These are phyloP conservation scores for Phytophthora pini DNA, from an alignment of 352 stramenopile species.

Conservation along the genomic window DNA sequence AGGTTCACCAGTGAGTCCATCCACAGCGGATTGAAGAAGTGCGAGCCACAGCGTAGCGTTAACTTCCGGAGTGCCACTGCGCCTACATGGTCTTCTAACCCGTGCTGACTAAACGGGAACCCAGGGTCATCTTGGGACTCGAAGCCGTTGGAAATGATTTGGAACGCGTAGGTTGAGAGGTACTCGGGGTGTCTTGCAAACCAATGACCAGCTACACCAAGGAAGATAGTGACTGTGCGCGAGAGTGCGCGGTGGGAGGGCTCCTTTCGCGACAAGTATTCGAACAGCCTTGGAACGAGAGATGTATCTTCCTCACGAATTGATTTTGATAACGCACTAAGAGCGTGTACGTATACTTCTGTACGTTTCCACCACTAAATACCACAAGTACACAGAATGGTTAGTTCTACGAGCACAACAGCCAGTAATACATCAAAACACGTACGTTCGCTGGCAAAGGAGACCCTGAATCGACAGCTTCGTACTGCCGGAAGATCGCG, in stretches of 20 bases:
- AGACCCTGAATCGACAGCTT: constrained; percentile 49
- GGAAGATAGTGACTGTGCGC: constrained; percentile 73
- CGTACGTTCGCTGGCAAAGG: constrained; percentile 47
- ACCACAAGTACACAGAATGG: constrained; percentile 2
- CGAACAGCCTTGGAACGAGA: constrained; percentile 75
- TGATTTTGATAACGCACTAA: constrained; percentile 85
- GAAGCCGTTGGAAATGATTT: constrained; percentile 78
- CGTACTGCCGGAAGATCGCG: constrained; percentile 78
- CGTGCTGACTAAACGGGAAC: constrained; percentile 54
- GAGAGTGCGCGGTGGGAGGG: constrained; percentile 63
- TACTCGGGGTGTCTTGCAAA: constrained; percentile 72
- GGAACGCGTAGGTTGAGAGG: constrained; percentile 62
- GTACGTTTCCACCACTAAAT: constrained; percentile 76
- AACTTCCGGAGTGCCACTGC: constrained; percentile 76
- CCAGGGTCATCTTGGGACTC: constrained; percentile 45
- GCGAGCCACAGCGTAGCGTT: constrained; percentile 59
- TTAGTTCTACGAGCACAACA: constrained; percentile 18
- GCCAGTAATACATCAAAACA: constrained; percentile 11
- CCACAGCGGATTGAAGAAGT: constrained; percentile 76
- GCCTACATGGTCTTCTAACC: constrained; percentile 73
- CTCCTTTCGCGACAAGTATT: constrained; percentile 73
- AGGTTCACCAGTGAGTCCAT: constrained; percentile 74
- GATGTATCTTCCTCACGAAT: constrained; percentile 81
- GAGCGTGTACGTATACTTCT: constrained; percentile 84
- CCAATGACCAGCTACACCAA: constrained; percentile 76